These are phyloP conservation scores for Diaporthe destruens DNA, from an alignment of 2,329 filamentous ascomycete species.

Conservation along the genomic window DNA sequence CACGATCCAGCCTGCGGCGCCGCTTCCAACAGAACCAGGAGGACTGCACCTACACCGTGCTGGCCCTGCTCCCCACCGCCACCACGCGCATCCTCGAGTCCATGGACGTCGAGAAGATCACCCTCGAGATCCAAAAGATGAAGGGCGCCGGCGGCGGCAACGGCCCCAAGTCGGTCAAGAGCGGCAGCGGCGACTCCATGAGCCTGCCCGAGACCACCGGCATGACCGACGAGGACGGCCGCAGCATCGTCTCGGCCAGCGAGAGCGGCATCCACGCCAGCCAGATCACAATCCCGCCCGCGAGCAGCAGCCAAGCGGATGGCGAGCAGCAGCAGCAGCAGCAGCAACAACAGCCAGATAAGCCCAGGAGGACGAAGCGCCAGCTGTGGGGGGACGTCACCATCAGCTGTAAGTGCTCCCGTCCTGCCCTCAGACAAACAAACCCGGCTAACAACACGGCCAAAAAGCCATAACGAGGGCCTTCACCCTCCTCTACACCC, in stretches of 20 bases:
- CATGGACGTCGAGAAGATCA: constrained; percentile 92
- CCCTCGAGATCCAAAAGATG: constrained; percentile 93
- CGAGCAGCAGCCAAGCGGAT: constrained; percentile 54
- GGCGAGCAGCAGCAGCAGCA: too few relatives aligned
- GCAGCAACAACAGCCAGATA: constrained; percentile 56
- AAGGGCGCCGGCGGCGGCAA: constrained; percentile 74
- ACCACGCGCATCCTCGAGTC: constrained; percentile 89
- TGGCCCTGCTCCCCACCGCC: constrained; percentile 93
- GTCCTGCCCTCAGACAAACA: neutral
- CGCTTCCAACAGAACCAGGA: constrained; percentile 99
- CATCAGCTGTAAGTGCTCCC: constrained; percentile 87
- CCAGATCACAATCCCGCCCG: constrained; percentile 73
- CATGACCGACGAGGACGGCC: constrained; percentile 84
- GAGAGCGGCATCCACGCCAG: constrained; percentile 88
- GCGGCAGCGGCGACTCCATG: constrained; percentile 66
- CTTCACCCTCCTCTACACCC: constrained; percentile 91
- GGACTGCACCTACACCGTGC: constrained; percentile 96
- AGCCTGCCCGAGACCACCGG: constrained; percentile 75
- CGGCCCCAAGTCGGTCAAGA: constrained; percentile 55
- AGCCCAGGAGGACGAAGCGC: constrained; percentile 81
- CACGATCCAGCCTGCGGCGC: constrained; percentile 80
- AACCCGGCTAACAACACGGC: constrained; percentile 37
- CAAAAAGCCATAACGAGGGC: constrained; percentile 84
- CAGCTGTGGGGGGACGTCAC: constrained; percentile 98
- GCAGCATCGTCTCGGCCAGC: constrained; percentile 81